phyloP scores from a whole-genome alignment of 768 basidiomycete genomes.

The Podaxis carcinomalis region DNA sequence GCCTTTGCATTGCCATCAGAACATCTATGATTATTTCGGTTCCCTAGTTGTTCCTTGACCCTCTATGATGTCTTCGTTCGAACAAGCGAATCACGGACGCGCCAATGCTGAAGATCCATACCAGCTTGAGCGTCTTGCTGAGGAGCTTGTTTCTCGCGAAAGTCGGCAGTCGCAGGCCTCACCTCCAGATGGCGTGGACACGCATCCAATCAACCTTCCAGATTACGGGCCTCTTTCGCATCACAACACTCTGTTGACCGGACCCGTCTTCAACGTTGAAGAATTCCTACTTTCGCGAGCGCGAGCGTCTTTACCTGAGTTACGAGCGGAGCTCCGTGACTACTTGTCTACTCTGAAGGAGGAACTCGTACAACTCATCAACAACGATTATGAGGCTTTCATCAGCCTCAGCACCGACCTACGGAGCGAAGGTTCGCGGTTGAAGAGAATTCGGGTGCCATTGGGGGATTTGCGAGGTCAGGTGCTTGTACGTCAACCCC shows the following conservation, averaged over 20 bases:
- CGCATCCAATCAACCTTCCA: constrained; percentile 47
- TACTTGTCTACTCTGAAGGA: constrained; percentile 84
- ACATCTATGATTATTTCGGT: background rate
- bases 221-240: constrained; percentile 74
- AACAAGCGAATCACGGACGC: background rate
- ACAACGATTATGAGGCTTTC: constrained; percentile 97
- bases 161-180: constrained; percentile 10
- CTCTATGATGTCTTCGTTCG: background rate
- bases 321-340: constrained; percentile 81
- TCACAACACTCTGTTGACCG: constrained; percentile 65
- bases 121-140: constrained; percentile 66
- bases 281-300: constrained; percentile 83
- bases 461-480: constrained; percentile 57
- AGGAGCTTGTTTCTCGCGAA: constrained; percentile 64
- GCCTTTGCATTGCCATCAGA: background rate
- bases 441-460: constrained; percentile 66
- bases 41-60: background rate
- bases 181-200: constrained; percentile 14
- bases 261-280: constrained; percentile 74
- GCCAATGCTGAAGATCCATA: constrained; percentile 42
- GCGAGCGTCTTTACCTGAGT: constrained; percentile 81
- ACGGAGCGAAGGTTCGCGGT: constrained; percentile 73
- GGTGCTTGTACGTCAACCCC: constrained; percentile 53
- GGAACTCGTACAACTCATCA: constrained; percentile 92
- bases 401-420: constrained; percentile 94